phyloP scores from a whole-genome alignment of 352 stramenopile species.

The Phytophthora palmivora region DNA sequence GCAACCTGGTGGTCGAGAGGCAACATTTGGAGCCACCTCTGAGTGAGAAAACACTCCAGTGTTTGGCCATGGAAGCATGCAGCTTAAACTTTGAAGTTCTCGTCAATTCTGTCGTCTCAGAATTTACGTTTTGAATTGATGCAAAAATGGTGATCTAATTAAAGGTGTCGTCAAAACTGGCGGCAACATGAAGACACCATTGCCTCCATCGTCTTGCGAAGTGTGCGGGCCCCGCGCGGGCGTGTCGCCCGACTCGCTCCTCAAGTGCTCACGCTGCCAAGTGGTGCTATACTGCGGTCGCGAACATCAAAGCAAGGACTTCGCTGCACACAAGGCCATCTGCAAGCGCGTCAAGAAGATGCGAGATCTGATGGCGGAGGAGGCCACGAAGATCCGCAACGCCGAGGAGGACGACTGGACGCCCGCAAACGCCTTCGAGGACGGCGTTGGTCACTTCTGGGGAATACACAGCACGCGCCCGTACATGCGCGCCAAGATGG shows the following conservation, averaged over 20 bases:
- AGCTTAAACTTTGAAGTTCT: too few relatives aligned
- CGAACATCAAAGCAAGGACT: background rate
- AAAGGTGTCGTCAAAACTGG: too few relatives aligned
- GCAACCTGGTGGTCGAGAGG: too few relatives aligned
- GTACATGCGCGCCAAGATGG: background rate
- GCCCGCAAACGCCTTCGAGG: background rate
- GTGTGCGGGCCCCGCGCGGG: too few relatives aligned
- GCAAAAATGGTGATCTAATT: too few relatives aligned
- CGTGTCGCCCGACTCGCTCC: background rate
- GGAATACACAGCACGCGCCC: background rate
- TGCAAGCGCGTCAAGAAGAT: background rate
- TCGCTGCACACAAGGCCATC: background rate
- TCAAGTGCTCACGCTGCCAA: background rate
- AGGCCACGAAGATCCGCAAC: background rate
- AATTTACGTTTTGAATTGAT: too few relatives aligned
- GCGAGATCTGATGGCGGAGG: background rate
- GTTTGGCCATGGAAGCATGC: too few relatives aligned
- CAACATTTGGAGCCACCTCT: too few relatives aligned
- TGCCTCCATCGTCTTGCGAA: background rate
- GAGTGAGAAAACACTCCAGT: too few relatives aligned
- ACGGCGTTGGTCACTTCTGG: background rate
- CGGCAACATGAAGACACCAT: background rate
- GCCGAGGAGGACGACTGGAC: background rate
- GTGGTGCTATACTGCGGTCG: background rate
- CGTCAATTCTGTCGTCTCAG: too few relatives aligned